Conservation (phyloP, 2,329 filamentous ascomycete species). For the Ilyonectria destructans region DNA sequence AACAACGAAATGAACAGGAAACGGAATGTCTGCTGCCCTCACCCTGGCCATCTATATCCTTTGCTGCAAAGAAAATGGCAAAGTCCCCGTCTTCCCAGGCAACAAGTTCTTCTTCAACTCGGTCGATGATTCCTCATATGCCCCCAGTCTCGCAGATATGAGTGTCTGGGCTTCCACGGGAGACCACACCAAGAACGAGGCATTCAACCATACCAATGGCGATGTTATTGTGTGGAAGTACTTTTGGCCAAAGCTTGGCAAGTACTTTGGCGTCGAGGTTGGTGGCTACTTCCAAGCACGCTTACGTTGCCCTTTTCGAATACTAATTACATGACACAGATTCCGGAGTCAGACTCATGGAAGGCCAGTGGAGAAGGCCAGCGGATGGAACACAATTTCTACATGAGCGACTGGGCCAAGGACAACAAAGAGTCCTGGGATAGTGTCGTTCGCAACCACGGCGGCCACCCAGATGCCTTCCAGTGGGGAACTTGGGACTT, state of each 20-base stretch:
- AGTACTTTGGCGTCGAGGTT: conserved; percentile 31
- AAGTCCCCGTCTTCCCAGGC: conserved; percentile 32
- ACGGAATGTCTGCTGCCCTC: conserved; percentile 39
- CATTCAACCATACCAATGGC: conserved; percentile 36
- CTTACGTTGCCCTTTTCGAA: neutral
- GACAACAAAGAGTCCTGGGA: conserved; percentile 39
- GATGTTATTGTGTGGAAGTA: conserved; percentile 37
- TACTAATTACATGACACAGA: neutral
- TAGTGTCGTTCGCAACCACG: conserved; percentile 36
- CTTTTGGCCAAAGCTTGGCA: conserved; percentile 29
- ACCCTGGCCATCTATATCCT: conserved; percentile 39
- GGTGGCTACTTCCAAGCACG: neutral
- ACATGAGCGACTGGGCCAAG: conserved; percentile 38
- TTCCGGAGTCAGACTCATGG: conserved; percentile 34
- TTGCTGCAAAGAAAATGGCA: conserved; percentile 32
- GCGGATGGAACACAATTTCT: conserved; percentile 37
- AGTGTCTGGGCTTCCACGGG: conserved; percentile 30
- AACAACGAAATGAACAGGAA: conserved; percentile 17
- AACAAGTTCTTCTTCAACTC: conserved; percentile 39
- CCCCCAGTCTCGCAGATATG: conserved; percentile 35
- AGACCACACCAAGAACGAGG: conserved; percentile 34
- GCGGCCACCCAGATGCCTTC: conserved; percentile 34
- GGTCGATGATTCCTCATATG: conserved; percentile 37
- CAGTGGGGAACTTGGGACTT: conserved; percentile 43
- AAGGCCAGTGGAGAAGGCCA: conserved; percentile 33